phyloP scores from a whole-genome alignment of 2,329 filamentous ascomycete genomes.

The Karstenula rhodostoma region DNA sequence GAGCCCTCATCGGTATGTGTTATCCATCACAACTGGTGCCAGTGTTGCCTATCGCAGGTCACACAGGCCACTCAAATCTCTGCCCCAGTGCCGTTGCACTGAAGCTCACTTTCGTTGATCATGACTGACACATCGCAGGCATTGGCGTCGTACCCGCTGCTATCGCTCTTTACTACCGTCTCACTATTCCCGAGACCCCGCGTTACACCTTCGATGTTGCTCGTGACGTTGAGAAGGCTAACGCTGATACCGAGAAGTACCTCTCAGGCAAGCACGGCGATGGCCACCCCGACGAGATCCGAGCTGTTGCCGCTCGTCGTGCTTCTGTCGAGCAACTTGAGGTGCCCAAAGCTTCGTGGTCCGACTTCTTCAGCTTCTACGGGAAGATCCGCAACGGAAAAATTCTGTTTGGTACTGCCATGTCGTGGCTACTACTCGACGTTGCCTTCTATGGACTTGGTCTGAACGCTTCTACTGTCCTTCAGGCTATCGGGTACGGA shows the following conservation, averaged over 20 bases:
- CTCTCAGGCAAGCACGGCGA: slow-evolving; percentile 68
- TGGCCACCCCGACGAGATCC: slow-evolving; percentile 71
- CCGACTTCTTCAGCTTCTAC: slow-evolving; percentile 77
- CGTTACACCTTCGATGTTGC: slow-evolving; percentile 54
- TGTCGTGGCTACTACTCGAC: slow-evolving; percentile 75
- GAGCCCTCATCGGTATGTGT: slow-evolving; percentile 49
- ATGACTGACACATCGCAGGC: slow-evolving; percentile 69
- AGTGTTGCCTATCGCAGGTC: too few relatives aligned
- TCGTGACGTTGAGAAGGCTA: slow-evolving; percentile 59
- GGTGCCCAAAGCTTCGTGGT: slow-evolving; percentile 74
- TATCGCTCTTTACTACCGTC: slow-evolving; percentile 53
- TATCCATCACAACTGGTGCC: slow-evolving; percentile 62
- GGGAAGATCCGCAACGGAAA: slow-evolving; percentile 74
- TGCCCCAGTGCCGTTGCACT: too few relatives aligned
- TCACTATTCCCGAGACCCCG: slow-evolving; percentile 54
- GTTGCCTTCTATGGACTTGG: slow-evolving; percentile 66
- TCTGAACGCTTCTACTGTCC: slow-evolving; percentile 77
- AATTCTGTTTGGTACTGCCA: slow-evolving; percentile 78
- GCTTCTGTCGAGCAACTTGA: slow-evolving; percentile 64
- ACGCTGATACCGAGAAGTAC: slow-evolving; percentile 78
- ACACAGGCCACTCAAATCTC: too few relatives aligned
- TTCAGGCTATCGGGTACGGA: slow-evolving; percentile 73
- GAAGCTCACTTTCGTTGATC: too few relatives aligned
- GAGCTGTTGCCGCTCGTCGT: slow-evolving; percentile 66
- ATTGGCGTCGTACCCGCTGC: slow-evolving; percentile 52